These are phyloP conservation scores for Gynochthodes officinalis DNA, from an alignment of 257 asterid genomes.

Conservation along the genomic window DNA sequence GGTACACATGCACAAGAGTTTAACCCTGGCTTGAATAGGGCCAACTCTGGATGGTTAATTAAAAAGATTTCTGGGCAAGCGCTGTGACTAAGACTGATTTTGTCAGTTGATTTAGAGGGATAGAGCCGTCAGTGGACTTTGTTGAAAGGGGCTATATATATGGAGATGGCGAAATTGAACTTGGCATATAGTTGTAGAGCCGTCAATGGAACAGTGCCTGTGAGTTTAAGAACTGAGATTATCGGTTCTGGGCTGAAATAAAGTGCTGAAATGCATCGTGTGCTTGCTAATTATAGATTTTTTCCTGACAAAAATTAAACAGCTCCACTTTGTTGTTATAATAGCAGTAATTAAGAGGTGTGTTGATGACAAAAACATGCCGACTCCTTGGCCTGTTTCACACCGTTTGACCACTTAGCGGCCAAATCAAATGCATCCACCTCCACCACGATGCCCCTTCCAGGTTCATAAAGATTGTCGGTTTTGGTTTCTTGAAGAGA, in stretches of 20 bases:
- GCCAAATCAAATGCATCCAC: constrained; percentile 22
- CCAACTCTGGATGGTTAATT: background rate
- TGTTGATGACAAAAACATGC: too few species aligned
- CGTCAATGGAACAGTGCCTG: constrained; percentile 40
- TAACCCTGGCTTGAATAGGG: background rate
- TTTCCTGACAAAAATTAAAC: too few species aligned
- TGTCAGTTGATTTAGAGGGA: too few species aligned
- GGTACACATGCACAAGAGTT: background rate
- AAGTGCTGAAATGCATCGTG: background rate
- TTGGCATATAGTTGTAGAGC: constrained; percentile 15
- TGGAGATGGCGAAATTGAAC: constrained; percentile 21
- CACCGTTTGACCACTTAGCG: constrained; percentile 33
- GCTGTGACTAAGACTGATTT: too few species aligned
- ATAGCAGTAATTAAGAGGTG: too few species aligned
- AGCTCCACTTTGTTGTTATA: too few species aligned
- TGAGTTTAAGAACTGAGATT: background rate
- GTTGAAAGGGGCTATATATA: constrained; percentile 14
- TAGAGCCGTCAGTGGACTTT: too few species aligned
- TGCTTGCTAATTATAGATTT: background rate
- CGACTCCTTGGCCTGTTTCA: constrained; percentile 25
- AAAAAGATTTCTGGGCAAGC: too few species aligned
- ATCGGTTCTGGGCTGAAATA: background rate
- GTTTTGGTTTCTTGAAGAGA: constrained; percentile 25
- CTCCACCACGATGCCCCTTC: constrained; percentile 15
- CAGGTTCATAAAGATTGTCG: constrained; percentile 33